phyloP scores from a whole-genome alignment of 768 basidiomycete genomes.

The Xerocomellus chrysenteron region DNA sequence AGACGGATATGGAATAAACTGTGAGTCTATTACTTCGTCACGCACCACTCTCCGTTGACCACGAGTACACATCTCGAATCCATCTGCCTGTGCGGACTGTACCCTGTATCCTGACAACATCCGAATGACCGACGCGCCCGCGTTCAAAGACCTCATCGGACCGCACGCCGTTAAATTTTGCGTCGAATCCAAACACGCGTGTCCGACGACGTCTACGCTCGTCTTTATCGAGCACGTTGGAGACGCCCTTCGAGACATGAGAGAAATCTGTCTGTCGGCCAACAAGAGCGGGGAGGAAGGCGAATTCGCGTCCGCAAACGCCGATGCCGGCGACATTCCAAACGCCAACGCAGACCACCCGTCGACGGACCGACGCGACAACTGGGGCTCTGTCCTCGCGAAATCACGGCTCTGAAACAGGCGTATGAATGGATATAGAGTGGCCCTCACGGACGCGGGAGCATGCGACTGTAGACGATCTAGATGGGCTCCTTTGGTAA shows the following conservation, averaged over 20 bases:
- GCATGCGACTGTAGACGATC: neutral
- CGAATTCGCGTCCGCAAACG: neutral
- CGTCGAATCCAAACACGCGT: constrained; percentile 84
- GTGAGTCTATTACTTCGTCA: constrained; percentile 36
- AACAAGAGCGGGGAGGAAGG: constrained; percentile 7
- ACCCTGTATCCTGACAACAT: neutral
- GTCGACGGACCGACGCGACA: neutral
- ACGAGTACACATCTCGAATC: too few species aligned
- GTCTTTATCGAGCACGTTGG: constrained; percentile 61
- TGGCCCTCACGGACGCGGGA: neutral
- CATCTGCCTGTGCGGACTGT: neutral
- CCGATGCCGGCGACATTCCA: neutral
- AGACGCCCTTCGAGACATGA: constrained; percentile 70
- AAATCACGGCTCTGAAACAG: constrained; percentile 17
- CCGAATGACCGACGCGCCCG: too few species aligned
- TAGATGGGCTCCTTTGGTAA: neutral
- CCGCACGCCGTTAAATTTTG: constrained; percentile 85
- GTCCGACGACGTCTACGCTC: constrained; percentile 65
- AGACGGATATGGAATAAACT: constrained; percentile 88
- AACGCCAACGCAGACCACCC: neutral
- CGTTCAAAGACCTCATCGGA: constrained; percentile 71
- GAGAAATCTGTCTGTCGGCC: constrained; percentile 38
- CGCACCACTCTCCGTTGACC: too few species aligned
- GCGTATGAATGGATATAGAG: too few species aligned
- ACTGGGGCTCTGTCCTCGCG: constrained; percentile 4